Conservation (phyloP, 1,284 basidiomycete species). For the Austropuccinia psidii region DNA sequence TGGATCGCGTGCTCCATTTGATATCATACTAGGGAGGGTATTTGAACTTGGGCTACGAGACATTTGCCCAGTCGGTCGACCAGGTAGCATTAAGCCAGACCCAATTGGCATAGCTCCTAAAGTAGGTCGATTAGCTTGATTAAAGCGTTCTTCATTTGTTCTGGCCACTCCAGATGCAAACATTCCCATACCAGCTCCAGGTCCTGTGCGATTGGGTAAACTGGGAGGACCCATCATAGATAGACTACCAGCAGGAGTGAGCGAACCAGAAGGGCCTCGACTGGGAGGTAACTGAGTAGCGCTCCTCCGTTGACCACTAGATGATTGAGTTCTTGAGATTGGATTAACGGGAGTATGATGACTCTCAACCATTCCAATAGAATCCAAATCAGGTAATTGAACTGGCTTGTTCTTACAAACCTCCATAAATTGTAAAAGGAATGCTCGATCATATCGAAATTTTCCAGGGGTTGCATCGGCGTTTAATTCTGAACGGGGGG, state of each 20-base stretch:
- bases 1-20: constrained; percentile 28
- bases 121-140: constrained; percentile 12
- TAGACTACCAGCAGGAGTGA: constrained; percentile 25
- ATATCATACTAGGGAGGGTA: constrained; percentile 28
- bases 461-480: constrained; percentile 71
- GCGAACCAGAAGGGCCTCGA: constrained; percentile 27
- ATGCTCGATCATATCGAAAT: constrained; percentile 95
- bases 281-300: neutral
- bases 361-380: constrained; percentile 60
- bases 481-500: constrained; percentile 79
- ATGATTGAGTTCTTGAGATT: constrained; percentile 33
- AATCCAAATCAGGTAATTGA: constrained; percentile 76
- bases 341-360: constrained; percentile 4
- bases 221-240: constrained; percentile 27
- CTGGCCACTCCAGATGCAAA: constrained; percentile 4
- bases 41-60: constrained; percentile 24
- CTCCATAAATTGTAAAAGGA: constrained; percentile 93
- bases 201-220: constrained; percentile 13
- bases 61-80: constrained; percentile 28
- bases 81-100: constrained; percentile 14
- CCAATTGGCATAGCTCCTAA: constrained; percentile 33
- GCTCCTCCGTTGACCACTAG: constrained; percentile 27
- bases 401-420: constrained; percentile 93
- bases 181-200: constrained; percentile 28
- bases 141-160: constrained; percentile 31